Evolutionary conservation across 495 filamentous ascomycete species (phyloP).

Genomic region (Podospora anserina): DNA sequence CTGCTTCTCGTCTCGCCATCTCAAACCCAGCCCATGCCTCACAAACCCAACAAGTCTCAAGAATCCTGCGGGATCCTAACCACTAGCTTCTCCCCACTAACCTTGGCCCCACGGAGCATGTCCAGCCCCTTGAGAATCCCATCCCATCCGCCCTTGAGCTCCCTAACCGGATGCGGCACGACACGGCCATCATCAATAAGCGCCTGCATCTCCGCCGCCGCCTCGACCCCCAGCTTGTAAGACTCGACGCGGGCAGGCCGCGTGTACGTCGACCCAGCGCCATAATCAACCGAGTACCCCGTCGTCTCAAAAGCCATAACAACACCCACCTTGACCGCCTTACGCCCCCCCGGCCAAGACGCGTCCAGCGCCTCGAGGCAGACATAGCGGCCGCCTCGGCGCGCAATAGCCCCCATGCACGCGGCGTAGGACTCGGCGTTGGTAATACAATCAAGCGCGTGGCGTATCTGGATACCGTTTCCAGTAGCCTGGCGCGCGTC

Average conservation of each 20-base stretch:
- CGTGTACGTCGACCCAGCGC: slow-evolving; percentile 33
- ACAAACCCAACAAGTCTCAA: no score
- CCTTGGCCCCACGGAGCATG: no score
- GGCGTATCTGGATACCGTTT: slow-evolving; percentile 13
- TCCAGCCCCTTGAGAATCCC: slow-evolving; percentile 52
- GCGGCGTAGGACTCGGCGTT: slow-evolving; percentile 22
- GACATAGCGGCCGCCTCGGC: slow-evolving; percentile 38
- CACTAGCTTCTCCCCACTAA: no score
- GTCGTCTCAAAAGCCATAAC: slow-evolving; percentile 3
- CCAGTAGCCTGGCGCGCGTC: slow-evolving; percentile 27
- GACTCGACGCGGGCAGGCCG: slow-evolving; percentile 30
- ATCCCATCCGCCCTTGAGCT: slow-evolving; percentile 47
- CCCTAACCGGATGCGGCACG: slow-evolving; percentile 50
- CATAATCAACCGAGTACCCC: slow-evolving; percentile 20
- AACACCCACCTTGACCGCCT: slow-evolving; percentile 5
- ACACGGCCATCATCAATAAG: slow-evolving; percentile 47
- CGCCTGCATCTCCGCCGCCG: slow-evolving; percentile 40
- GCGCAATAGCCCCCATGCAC: slow-evolving; percentile 38
- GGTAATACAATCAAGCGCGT: slow-evolving; percentile 31
- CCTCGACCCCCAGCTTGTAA: slow-evolving; percentile 31
- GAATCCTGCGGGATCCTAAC: no score
- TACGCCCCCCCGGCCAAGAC: background rate
- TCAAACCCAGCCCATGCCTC: no score
- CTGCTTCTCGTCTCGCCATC: no score
- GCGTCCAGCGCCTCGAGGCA: slow-evolving; percentile 21